phyloP scores from a whole-genome alignment of 1,139 yeast species.

The Blastobotrys proliferans region DNA sequence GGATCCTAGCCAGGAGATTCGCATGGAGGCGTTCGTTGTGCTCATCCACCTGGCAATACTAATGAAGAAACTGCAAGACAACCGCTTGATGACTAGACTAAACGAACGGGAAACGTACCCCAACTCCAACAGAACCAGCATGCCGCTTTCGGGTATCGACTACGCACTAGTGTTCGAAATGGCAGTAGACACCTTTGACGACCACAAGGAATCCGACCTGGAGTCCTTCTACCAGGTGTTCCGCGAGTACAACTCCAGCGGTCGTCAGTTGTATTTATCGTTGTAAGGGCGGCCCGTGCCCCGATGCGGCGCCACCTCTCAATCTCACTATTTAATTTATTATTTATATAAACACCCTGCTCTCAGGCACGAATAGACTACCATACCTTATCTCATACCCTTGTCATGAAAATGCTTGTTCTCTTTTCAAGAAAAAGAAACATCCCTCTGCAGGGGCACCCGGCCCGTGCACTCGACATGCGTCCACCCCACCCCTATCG shows the following conservation, averaged over 20 bases:
- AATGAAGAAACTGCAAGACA: slow-evolving; percentile 2
- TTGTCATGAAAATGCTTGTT: too few species aligned
- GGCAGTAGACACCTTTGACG: slow-evolving; percentile 7
- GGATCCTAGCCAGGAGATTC: slow-evolving; percentile 1
- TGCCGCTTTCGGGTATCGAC: slow-evolving; percentile 3
- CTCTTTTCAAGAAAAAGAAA: too few species aligned
- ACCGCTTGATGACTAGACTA: not conserved
- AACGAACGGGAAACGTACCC: not conserved
- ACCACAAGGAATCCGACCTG: not conserved
- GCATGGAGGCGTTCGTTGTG: slow-evolving; percentile 3
- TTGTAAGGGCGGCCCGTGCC: too few species aligned
- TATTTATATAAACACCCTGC: too few species aligned
- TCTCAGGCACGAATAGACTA: too few species aligned
- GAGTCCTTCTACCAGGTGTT: slow-evolving; percentile 9
- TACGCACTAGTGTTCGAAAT: slow-evolving; percentile 7
- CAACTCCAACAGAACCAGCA: not conserved
- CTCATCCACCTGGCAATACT: slow-evolving; percentile 3
- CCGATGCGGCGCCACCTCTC: too few species aligned
- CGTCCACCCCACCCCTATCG: too few species aligned
- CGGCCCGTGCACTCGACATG: too few species aligned
- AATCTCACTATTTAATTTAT: too few species aligned
- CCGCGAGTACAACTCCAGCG: slow-evolving; percentile 4
- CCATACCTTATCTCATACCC: too few species aligned
- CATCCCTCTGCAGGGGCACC: too few species aligned
- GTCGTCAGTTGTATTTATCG: slow-evolving; percentile 4